Evolutionary conservation across 192 early-diverging fungal species (phyloP).

Genomic region (Entomortierella beljakovae): DNA sequence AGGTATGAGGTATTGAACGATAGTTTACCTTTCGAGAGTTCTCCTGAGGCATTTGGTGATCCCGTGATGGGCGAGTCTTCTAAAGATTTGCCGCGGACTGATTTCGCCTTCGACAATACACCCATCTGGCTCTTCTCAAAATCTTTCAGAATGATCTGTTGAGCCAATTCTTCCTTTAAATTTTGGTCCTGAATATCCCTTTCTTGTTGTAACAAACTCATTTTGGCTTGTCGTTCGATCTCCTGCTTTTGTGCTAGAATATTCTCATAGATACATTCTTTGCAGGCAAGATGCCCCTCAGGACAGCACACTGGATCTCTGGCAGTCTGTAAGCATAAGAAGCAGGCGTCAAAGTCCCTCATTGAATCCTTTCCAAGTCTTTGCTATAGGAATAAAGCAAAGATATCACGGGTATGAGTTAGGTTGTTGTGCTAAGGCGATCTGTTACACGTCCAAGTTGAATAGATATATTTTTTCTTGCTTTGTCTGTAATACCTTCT

Average conservation of each 20-base stretch:
- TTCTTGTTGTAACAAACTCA: constrained; percentile 56
- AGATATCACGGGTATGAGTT: neutral
- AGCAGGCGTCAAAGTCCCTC: constrained; percentile 87
- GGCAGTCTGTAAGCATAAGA: constrained; percentile 84
- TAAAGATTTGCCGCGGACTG: constrained; percentile 12
- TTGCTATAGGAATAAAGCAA: constrained; percentile 56
- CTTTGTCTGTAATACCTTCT: constrained; percentile 63
- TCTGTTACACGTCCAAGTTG: no score
- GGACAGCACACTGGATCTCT: constrained; percentile 76
- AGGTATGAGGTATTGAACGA: neutral
- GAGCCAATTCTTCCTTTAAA: constrained; percentile 57
- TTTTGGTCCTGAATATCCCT: constrained; percentile 58
- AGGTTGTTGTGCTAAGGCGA: no score
- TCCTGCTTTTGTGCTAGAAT: constrained; percentile 88
- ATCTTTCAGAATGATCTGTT: constrained; percentile 62
- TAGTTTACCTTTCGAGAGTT: neutral
- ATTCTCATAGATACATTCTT: constrained; percentile 88
- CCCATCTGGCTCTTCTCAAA: constrained; percentile 78
- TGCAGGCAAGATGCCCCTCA: constrained; percentile 89
- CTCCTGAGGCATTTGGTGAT: neutral
- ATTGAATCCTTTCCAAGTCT: constrained; percentile 88
- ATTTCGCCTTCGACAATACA: constrained; percentile 50
- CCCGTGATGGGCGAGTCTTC: neutral
- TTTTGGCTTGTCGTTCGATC: constrained; percentile 69
- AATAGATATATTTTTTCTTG: no score